These are phyloP conservation scores for Pythium folliculosum DNA, from an alignment of 352 stramenopile genomes.

Conservation along the genomic window DNA sequence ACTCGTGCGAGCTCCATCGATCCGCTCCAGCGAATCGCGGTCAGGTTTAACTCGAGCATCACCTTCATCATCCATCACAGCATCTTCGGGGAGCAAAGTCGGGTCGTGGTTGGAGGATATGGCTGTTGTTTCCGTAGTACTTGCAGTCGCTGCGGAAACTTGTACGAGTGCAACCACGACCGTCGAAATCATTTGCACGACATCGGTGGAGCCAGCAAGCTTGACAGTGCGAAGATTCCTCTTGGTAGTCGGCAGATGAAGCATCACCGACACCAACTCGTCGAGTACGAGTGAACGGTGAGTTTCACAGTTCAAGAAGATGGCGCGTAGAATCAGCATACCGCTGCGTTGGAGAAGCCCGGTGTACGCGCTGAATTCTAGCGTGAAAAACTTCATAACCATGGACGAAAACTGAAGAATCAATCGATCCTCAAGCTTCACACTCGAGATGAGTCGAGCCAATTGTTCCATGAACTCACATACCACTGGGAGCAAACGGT, in stretches of 20 bases:
- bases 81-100: slow-evolving; percentile 30
- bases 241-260: slow-evolving; percentile 78
- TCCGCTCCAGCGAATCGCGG: slow-evolving; percentile 29
- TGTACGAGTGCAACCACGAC: slow-evolving; percentile 62
- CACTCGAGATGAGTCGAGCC: slow-evolving; percentile 47
- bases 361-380: slow-evolving; percentile 66
- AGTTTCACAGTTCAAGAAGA: slow-evolving; percentile 67
- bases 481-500: slow-evolving; percentile 57
- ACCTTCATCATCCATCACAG: slow-evolving; percentile 22
- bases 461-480: slow-evolving; percentile 81
- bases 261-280: slow-evolving; percentile 72
- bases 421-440: slow-evolving; percentile 82
- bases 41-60: slow-evolving; percentile 15
- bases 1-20: slow-evolving; percentile 30
- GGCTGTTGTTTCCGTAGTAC: not conserved
- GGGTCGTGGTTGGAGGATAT: slow-evolving; percentile 8
- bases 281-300: slow-evolving; percentile 66
- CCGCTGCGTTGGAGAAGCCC: slow-evolving; percentile 65
- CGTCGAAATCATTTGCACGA: slow-evolving; percentile 72
- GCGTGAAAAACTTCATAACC: slow-evolving; percentile 67
- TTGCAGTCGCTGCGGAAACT: slow-evolving; percentile 7
- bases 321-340: slow-evolving; percentile 52
- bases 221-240: slow-evolving; percentile 71
- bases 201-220: slow-evolving; percentile 45
- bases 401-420: slow-evolving; percentile 69